These are phyloP conservation scores for Saccharum officinarum DNA, from an alignment of 176 grass and related monocot genomes.

Conservation along the genomic window DNA sequence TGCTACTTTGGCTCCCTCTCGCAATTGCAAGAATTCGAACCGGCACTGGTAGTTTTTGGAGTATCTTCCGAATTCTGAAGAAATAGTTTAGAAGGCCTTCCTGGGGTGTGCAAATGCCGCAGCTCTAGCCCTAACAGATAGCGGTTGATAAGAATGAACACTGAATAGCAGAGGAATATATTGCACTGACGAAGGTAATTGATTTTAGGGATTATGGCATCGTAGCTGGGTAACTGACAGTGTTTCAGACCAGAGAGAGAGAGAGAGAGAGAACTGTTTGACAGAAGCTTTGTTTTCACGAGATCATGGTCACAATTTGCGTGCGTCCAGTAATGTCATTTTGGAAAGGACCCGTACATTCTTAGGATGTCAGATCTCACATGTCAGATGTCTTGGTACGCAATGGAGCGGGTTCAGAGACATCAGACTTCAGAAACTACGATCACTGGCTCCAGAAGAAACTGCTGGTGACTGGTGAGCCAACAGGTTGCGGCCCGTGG, in stretches of 20 bases:
- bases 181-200: neutral
- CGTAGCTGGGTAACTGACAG: neutral
- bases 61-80: too few relatives aligned
- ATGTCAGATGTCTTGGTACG: neutral
- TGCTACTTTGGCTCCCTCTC: too few relatives aligned
- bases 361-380: neutral
- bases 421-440: too few relatives aligned
- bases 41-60: too few relatives aligned
- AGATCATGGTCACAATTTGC: neutral
- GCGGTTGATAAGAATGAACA: neutral
- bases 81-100: too few relatives aligned
- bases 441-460: neutral
- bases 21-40: too few relatives aligned
- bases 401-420: neutral
- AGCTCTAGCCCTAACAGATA: too few relatives aligned
- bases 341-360: neutral
- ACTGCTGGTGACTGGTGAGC: neutral
- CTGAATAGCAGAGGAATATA: neutral
- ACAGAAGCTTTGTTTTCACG: neutral
- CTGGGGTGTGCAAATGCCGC: too few relatives aligned
- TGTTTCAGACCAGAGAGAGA: neutral
- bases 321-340: neutral
- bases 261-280: neutral
- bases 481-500: neutral
- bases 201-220: neutral